These are phyloP conservation scores for Ceratocystiopsis minuta DNA, from an alignment of 2,329 filamentous ascomycete species.

Conservation along the genomic window DNA sequence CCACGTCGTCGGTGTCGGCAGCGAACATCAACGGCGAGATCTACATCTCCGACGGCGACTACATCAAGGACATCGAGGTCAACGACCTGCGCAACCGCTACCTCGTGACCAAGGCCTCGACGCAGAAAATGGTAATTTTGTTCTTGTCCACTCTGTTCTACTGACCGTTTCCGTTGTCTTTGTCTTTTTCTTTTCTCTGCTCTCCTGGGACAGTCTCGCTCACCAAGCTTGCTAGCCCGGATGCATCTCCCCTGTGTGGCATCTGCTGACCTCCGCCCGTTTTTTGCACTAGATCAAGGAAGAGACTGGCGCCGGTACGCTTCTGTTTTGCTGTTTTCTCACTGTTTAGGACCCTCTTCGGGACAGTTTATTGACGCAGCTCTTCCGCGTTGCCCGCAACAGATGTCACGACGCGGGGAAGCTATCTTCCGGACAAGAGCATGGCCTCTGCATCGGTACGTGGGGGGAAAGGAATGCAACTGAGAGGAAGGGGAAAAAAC, in stretches of 20 bases:
- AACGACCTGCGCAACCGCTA: slow-evolving; percentile 96
- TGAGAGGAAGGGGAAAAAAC: neutral
- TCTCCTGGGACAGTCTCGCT: slow-evolving; percentile 46
- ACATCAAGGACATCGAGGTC: slow-evolving; percentile 97
- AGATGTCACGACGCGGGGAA: slow-evolving; percentile 98
- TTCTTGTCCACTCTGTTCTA: slow-evolving; percentile 30
- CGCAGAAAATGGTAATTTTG: slow-evolving; percentile 98
- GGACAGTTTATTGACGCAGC: slow-evolving; percentile 22
- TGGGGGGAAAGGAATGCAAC: slow-evolving; percentile 10
- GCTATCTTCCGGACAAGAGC: slow-evolving; percentile 91
- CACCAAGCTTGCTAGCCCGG: slow-evolving; percentile 52
- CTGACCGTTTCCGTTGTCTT: slow-evolving; percentile 13
- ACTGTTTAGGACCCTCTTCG: too few species aligned
- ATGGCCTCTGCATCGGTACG: slow-evolving; percentile 87
- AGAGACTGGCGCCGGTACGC: slow-evolving; percentile 98
- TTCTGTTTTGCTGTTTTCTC: slow-evolving; percentile 12
- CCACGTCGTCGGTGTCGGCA: slow-evolving; percentile 20
- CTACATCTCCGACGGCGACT: slow-evolving; percentile 92
- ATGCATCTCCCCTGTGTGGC: slow-evolving; percentile 48
- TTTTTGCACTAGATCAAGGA: slow-evolving; percentile 85
- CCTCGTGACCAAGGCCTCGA: slow-evolving; percentile 87
- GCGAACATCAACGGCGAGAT: slow-evolving; percentile 65
- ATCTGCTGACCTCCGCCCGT: slow-evolving; percentile 82
- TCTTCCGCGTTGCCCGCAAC: slow-evolving; percentile 20
- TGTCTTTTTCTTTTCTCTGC: slow-evolving; percentile 12